Base-by-base conservation (phyloP, 805 yeast genomes). In the Wickerhamiella dianesei region DNA sequence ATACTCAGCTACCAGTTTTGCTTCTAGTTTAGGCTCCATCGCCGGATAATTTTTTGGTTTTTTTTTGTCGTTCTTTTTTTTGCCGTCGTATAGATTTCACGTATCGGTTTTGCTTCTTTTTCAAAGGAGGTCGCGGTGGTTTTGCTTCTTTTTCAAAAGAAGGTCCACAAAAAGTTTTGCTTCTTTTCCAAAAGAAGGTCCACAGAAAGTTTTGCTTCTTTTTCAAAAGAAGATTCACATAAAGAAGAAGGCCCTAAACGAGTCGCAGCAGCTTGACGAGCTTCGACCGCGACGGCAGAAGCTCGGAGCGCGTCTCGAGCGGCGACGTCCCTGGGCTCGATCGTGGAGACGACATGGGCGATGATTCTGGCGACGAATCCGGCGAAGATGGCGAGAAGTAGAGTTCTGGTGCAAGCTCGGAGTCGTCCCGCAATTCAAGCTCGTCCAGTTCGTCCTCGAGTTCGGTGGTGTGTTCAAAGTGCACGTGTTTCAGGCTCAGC, bases 401-500 rank as follows among this genome's bases (percentile, higher is more conserved):
- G 6, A 21, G 41, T 19, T 19, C 41, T 18, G 21, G 25, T 5
- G 25, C 16, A 14, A 6, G 16, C 4, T 14, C 41, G n/a, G n/a
- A n/a, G n/a, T n/a, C 35, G 14, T 29, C 35, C 13, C 35, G 13
- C 9, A 12, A 12, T 29, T 29, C 13, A 29, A 9, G 13, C 35
- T 12, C 14, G 9, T 29, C 35, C 9, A 29, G 9, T 9, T 14
- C 35, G 35, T 14, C 14, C 13, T 29, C 14, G 35, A 37, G 44
- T 6, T 25, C 16, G 37, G 37, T 2, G 50, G 46, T 3, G 40
- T n/a, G 39, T n/a, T 18, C 39, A n/a, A 36, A 36, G 8, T 18
- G 19, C 13, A 16, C 19, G 39, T 16, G 39, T n/a, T 36, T 18
- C 8, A 36, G 19, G 17, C 39, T 36, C 39, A n/a, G 39, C 39